Percentiles rank a stretch among this genome's conserved stretches.
These are phyloP conservation scores for Lactifluus rugatus DNA, from an alignment of 768 basidiomycete species.

Conservation along the genomic window DNA sequence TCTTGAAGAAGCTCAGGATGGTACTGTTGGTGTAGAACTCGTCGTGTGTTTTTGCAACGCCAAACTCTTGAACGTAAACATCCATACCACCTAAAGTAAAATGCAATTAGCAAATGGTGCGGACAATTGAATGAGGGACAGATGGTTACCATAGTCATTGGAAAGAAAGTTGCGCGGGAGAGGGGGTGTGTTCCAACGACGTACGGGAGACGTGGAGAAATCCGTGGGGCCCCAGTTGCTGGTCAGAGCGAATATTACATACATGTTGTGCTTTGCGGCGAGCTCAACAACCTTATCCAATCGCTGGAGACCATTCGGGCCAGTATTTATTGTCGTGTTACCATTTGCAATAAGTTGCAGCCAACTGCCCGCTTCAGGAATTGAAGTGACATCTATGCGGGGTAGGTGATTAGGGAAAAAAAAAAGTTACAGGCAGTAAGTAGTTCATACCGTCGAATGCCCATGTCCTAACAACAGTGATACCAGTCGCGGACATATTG, in stretches of 20 bases:
- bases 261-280: slow-evolving; percentile 45
- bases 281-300: slow-evolving; percentile 47
- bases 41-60: slow-evolving; percentile 27
- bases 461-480: slow-evolving; percentile 58
- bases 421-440: neutral
- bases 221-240: slow-evolving; percentile 19
- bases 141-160: slow-evolving; percentile 24
- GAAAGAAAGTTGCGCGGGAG: slow-evolving; percentile 26
- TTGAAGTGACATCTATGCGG: slow-evolving; percentile 13
- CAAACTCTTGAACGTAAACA: slow-evolving; percentile 28
- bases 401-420: neutral
- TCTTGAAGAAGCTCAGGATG: slow-evolving; percentile 19
- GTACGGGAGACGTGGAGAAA: neutral
- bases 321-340: slow-evolving; percentile 44
- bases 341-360: slow-evolving; percentile 54
- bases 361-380: slow-evolving; percentile 46
- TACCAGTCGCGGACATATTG: slow-evolving; percentile 45
- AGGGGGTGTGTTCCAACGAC: neutral
- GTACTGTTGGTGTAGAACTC: slow-evolving; percentile 31
- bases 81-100: slow-evolving; percentile 31
- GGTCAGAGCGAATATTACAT: slow-evolving; percentile 21
- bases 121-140: neutral
- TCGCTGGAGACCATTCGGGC: slow-evolving; percentile 52
- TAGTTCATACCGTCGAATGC: slow-evolving; percentile 51
- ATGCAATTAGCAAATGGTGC: neutral